Percentiles rank a stretch among this genome's conserved stretches.
These are phyloP conservation scores for Eimeria sp. DNA, from an alignment of 169 alveolate genomes.

Conservation along the genomic window DNA sequence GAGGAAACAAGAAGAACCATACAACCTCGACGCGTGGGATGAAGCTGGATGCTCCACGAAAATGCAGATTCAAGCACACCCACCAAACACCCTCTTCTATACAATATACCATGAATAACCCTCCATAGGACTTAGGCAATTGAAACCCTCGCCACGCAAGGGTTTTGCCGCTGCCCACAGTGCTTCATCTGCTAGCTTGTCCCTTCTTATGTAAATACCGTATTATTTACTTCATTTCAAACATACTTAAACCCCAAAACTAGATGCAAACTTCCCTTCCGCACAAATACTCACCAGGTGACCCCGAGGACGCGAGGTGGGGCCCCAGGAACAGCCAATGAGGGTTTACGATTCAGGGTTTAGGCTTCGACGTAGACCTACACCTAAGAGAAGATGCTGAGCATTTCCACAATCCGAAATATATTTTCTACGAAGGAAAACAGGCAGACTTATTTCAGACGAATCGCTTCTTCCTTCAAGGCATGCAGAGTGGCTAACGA, in stretches of 20 bases:
- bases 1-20: background rate
- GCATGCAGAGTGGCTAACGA: background rate
- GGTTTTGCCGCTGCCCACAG: background rate
- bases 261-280: too few relatives aligned
- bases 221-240: too few relatives aligned
- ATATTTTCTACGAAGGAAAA: too few relatives aligned
- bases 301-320: too few relatives aligned
- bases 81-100: background rate
- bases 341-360: slow-evolving; percentile 7
- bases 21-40: background rate
- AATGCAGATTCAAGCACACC: background rate
- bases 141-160: background rate
- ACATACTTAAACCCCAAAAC: too few relatives aligned
- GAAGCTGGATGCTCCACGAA: background rate
- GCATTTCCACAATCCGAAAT: too few relatives aligned
- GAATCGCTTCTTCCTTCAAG: too few relatives aligned
- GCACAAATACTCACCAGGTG: too few relatives aligned
- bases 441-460: background rate
- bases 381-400: too few relatives aligned
- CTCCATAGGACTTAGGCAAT: too few relatives aligned
- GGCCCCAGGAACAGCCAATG: background rate
- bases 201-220: too few relatives aligned
- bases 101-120: background rate
- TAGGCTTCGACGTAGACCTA: background rate
- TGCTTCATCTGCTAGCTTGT: too few relatives aligned